These are phyloP conservation scores for Lathyrus oleraceus DNA, from an alignment of 306 rosid genomes.

Conservation along the genomic window DNA sequence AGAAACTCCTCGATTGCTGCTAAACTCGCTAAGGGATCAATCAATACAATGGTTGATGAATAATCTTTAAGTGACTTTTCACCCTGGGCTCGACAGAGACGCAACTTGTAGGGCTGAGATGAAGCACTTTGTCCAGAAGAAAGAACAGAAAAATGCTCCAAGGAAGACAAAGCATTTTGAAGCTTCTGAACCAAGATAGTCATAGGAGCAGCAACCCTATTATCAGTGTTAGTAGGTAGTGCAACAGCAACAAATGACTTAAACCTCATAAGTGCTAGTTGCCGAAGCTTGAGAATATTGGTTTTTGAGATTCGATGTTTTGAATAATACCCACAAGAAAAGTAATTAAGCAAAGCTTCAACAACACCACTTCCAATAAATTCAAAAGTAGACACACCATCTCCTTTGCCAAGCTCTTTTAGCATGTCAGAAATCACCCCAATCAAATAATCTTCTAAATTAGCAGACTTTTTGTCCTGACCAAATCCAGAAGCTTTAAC, in stretches of 20 bases:
- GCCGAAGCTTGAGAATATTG: conserved; percentile 77
- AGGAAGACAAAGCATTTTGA: conserved; percentile 94
- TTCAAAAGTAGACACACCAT: conserved; percentile 98
- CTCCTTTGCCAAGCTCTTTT: conserved; percentile 89
- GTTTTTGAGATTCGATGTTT: conserved; percentile 72
- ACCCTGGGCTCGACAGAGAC: conserved; percentile 94
- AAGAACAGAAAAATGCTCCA: conserved; percentile 95
- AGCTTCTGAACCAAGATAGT: conserved; percentile 89
- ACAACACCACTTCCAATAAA: conserved; percentile 97
- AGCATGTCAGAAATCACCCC: conserved; percentile 86
- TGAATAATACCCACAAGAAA: conserved; percentile 85
- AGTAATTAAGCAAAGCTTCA: conserved; percentile 80
- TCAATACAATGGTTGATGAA: conserved; percentile 86
- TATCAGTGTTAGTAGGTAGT: conserved; percentile 56
- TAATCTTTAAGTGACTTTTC: conserved; percentile 88
- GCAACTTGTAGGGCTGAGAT: conserved; percentile 91
- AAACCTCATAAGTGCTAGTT: conserved; percentile 78
- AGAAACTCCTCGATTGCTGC: conserved; percentile 98
- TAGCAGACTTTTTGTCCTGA: background rate
- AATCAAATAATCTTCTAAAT: conserved; percentile 60
- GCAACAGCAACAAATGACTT: conserved; percentile 84
- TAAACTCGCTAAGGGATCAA: conserved; percentile 92
- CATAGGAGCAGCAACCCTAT: conserved; percentile 61
- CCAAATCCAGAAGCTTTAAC: conserved; percentile 68
- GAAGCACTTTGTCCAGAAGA: conserved; percentile 91